A percentile compares a stretch with the other conserved stretches of the same genome.
These are phyloP conservation scores for Solanum raphanifolium DNA, from an alignment of 257 asterid species.

Conservation along the genomic window DNA sequence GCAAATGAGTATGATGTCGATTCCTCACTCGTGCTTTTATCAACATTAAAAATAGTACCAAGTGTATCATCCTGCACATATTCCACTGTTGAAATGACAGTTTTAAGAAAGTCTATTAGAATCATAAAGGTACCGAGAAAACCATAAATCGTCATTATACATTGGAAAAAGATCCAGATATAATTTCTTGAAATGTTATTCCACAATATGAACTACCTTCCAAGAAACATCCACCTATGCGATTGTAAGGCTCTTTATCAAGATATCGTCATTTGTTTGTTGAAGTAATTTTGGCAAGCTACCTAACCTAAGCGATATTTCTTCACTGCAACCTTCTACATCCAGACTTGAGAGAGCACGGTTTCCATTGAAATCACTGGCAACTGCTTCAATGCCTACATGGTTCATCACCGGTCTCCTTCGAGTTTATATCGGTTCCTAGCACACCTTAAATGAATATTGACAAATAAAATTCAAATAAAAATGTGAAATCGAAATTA, in stretches of 20 bases:
- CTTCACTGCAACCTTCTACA: conserved; percentile 10
- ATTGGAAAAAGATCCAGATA: neutral
- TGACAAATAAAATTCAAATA: neutral
- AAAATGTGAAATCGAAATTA: neutral
- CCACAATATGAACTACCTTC: conserved; percentile 12
- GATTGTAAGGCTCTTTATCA: conserved; percentile 10
- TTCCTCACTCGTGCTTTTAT: conserved; percentile 26
- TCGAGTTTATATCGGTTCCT: conserved; percentile 6
- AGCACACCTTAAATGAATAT: conserved; percentile 16
- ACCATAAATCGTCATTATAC: conserved; percentile 14
- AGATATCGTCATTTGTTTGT: conserved; percentile 5
- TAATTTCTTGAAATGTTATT: conserved; percentile 14
- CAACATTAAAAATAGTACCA: conserved; percentile 24
- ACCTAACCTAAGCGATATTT: neutral
- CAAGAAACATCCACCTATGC: conserved; percentile 8
- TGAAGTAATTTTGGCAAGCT: conserved; percentile 1
- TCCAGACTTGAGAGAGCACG: conserved; percentile 9
- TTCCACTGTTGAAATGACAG: neutral
- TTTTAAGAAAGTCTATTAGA: neutral
- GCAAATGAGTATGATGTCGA: no score
- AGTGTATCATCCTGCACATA: conserved; percentile 35
- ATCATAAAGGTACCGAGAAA: neutral
- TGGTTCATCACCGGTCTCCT: conserved; percentile 13
- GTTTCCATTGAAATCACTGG: no score
- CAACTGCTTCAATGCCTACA: neutral